Evolutionary conservation across 1,284 basidiomycete genomes (phyloP).

Genomic region (Leccinum subspadiceum): DNA sequence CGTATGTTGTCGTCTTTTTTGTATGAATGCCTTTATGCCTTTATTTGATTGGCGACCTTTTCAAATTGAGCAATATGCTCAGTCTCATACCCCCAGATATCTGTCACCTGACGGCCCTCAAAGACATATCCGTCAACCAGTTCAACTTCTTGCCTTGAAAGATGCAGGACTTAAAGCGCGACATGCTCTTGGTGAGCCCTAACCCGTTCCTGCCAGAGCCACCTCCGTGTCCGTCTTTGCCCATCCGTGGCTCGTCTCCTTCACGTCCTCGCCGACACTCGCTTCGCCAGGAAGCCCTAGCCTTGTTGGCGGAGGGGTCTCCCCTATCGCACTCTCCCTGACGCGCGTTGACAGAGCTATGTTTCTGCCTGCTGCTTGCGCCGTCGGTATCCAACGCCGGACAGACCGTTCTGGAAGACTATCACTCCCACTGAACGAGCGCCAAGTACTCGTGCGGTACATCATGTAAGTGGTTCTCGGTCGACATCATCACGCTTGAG

Average conservation of each 20-base stretch:
- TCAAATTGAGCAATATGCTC: slow-evolving; percentile 33
- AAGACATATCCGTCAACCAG: slow-evolving; percentile 42
- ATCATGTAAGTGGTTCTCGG: slow-evolving; percentile 25
- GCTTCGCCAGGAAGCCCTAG: slow-evolving; percentile 21
- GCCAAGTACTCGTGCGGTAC: slow-evolving; percentile 33
- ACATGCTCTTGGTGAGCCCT: slow-evolving; percentile 45
- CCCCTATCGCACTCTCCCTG: slow-evolving; percentile 34
- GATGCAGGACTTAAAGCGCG: slow-evolving; percentile 50
- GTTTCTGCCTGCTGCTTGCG: slow-evolving; percentile 47
- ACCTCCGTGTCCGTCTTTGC: neutral
- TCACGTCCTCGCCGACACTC: slow-evolving; percentile 8
- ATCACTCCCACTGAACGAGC: slow-evolving; percentile 20
- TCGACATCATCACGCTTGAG: neutral
- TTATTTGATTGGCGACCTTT: slow-evolving; percentile 5
- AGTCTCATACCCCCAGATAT: slow-evolving; percentile 50
- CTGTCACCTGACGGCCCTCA: slow-evolving; percentile 48
- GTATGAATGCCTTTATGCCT: neutral
- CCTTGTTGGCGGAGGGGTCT: slow-evolving; percentile 17
- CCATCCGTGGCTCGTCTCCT: neutral
- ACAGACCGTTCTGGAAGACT: slow-evolving; percentile 33
- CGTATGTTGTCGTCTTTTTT: slow-evolving; percentile 21
- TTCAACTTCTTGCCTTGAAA: slow-evolving; percentile 70
- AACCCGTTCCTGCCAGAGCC: slow-evolving; percentile 51
- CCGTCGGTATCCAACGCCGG: slow-evolving; percentile 15
- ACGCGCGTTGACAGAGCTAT: slow-evolving; percentile 46